Base-by-base conservation (phyloP, 306 rosid genomes). In the Prinsepia uniflora region DNA sequence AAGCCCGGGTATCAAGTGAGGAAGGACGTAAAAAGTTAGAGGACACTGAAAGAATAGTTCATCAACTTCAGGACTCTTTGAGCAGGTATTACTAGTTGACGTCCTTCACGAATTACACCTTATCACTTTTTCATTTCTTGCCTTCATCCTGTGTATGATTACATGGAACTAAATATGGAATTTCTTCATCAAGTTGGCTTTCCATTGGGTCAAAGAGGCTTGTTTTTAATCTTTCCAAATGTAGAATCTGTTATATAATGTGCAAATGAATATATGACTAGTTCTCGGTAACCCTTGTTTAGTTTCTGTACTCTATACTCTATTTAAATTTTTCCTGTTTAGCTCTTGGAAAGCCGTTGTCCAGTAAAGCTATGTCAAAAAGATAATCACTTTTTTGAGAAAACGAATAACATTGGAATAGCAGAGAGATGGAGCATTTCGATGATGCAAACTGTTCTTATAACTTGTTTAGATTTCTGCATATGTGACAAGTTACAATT, bases 41-140 rank as follows among this genome's bases (percentile, higher is more conserved):
- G 62, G 97, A 88, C 81, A 85, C 89, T 30, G 92, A 87, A 79
- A 83, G 86, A 81, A 84, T 84, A 81, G 92, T 93, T 39, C 79
- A 64, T 77, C 86, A 88, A 81, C 92, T 93, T 82, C 97, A 88
- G 70, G 97, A 90, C 70, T 90, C 96, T 65, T 79, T 87, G 75
- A 90, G 80, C 90, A 88, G 98, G 96, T 93, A 92, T 82, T 79
- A 81, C 75, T 77, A 70, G 75, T 65, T 82, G 74, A 57, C 56
- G 42, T 72, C 71, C 78, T 76, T 57, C 36, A 75, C 61, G 64
- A 75, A 77, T 78, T 58, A 42, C 46, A 65, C 61, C 69, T 53
- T 79, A 63, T 63, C 55, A 63, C 54, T 64, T n/a, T 7, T 81
- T 69, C 18, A 34, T 75, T 75, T 75, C 4, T 44, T 52, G 24